phyloP scores from a whole-genome alignment of 805 yeast genomes.

The Saccharomycopsis microspora region DNA sequence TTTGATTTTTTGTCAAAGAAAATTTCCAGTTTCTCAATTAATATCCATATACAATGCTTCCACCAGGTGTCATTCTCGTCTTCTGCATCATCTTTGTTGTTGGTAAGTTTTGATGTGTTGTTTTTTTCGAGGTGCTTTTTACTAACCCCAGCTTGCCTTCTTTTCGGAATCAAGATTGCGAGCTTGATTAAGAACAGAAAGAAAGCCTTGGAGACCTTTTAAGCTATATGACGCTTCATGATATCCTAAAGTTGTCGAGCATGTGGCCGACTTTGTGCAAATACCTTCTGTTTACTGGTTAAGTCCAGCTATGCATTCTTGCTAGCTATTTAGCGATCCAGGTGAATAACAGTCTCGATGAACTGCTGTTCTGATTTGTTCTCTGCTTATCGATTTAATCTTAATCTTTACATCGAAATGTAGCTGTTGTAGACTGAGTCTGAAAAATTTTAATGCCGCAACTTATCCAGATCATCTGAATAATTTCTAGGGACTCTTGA shows the following conservation, averaged over 20 bases:
- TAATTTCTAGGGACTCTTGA: too few relatives aligned
- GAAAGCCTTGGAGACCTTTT: slow-evolving; percentile 28
- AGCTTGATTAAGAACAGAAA: slow-evolving; percentile 26
- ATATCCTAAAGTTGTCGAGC: too few relatives aligned
- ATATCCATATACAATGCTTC: slow-evolving; percentile 36
- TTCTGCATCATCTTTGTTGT: slow-evolving; percentile 30
- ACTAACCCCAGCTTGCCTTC: slow-evolving; percentile 20
- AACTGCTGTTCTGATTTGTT: too few relatives aligned
- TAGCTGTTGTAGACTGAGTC: too few relatives aligned
- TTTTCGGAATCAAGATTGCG: slow-evolving; percentile 22
- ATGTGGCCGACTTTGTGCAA: not conserved
- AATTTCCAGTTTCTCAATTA: not conserved
- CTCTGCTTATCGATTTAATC: too few relatives aligned
- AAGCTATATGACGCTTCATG: slow-evolving; percentile 4
- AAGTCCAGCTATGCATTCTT: not conserved
- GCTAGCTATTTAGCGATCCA: too few relatives aligned
- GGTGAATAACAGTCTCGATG: too few relatives aligned
- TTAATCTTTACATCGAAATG: too few relatives aligned
- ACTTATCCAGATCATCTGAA: too few relatives aligned
- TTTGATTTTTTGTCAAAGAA: too few relatives aligned
- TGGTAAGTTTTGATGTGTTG: slow-evolving; percentile 17
- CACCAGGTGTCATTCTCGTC: slow-evolving; percentile 67
- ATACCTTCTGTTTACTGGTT: not conserved
- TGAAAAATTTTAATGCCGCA: too few relatives aligned
- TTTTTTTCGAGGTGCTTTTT: not conserved